phyloP scores from a whole-genome alignment of 2,329 filamentous ascomycete genomes.

The Aspergillus transmontanensis region DNA sequence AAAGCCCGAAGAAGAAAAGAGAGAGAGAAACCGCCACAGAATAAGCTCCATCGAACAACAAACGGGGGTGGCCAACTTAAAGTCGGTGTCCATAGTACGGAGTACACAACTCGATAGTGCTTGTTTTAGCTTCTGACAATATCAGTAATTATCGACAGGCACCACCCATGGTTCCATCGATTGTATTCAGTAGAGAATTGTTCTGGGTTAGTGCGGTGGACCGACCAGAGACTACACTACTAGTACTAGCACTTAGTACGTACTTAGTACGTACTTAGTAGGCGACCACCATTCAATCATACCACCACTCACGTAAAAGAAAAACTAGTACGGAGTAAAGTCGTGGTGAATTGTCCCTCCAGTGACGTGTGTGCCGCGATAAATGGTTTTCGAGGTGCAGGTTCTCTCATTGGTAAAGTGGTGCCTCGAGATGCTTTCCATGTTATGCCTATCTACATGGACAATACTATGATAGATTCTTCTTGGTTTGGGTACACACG shows the following conservation, averaged over 20 bases:
- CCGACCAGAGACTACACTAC: background rate
- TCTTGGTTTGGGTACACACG: too few relatives aligned
- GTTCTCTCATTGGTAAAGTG: too few relatives aligned
- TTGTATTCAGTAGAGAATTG: conserved; percentile 3
- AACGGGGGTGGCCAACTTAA: background rate
- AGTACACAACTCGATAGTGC: conserved; percentile 9
- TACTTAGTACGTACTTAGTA: background rate
- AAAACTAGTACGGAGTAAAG: background rate
- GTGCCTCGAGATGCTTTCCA: background rate
- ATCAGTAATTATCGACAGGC: conserved; percentile 21
- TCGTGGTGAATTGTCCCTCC: background rate
- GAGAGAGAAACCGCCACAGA: background rate
- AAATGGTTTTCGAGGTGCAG: background rate
- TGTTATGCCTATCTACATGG: too few relatives aligned
- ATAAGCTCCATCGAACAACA: background rate
- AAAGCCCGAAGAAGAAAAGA: background rate
- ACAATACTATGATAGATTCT: too few relatives aligned
- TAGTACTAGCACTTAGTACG: background rate
- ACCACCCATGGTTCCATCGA: conserved; percentile 18
- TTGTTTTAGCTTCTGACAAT: conserved; percentile 7
- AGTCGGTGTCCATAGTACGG: conserved; percentile 7
- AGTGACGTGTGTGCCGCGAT: background rate
- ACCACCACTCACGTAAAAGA: conserved; percentile 2
- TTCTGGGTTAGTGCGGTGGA: background rate
- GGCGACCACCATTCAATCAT: background rate